Evolutionary conservation across 192 early-diverging fungal genomes (phyloP), one percentile per base, ranked within the genome.

Genomic region (Rhizoclosmatium globosum): DNA sequence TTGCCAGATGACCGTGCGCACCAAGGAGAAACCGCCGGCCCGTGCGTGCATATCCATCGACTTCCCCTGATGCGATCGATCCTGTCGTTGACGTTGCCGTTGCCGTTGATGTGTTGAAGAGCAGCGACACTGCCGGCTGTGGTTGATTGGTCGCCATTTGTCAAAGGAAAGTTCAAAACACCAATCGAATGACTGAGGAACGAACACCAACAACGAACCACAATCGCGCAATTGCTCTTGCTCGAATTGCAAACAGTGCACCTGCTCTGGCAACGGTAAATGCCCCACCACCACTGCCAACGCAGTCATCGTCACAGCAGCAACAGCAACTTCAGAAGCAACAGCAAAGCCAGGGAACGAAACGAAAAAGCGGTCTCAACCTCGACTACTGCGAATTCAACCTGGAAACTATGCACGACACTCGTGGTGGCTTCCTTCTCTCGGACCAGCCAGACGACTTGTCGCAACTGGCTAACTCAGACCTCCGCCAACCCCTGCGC

Each of bases 351-450:
- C 50, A 53, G 17, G 53, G 46, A 71, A 21, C 69, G 17, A 57
- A 71, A 56, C 38, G 69, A n/a, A 48, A 68, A 43, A 2, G 62
- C 62, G 15, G 85, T 47, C 41, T 86, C 31, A 83, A 84, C 58
- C 74, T 86, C 68, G 82, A 70, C 44, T 86, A 86, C 81, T 86
- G 86, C 88, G 97, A 99, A 57, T 99, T 94, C 88, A 93, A 99
- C 80, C 85, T 97, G 31, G 90, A 87, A 57, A 92, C 91, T 7
- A 95, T 96, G 92, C 87, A 89, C 47, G 95, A 99, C 82, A 92
- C 93, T 17, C 86, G 88, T 43, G 97, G 93, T 4, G 97, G 97
- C 39, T 99, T 96, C 82, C 76, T 99, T 9, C 76, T 89, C 2
- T 84, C 90, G 17, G 72, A 82, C 19, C 67, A n/a, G 46, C 67